A percentile compares a stretch with the other conserved stretches of the same genome.
Conservation (phyloP, 73 alveolate genomes). For the Tetrahymena thermophila region DNA sequence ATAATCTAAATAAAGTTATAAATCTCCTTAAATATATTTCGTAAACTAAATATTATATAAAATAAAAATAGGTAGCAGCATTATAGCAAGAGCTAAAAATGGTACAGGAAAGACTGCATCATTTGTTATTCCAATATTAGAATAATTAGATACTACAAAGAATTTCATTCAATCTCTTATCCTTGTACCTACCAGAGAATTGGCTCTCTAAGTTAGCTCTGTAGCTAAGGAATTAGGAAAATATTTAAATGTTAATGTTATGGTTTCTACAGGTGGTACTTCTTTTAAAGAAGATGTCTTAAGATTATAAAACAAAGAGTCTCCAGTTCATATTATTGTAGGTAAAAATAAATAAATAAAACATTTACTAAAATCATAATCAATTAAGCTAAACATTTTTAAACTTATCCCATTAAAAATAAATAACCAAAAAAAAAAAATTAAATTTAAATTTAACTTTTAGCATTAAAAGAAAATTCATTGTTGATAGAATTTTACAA, state of each 20-base stretch:
- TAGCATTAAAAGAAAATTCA: background rate
- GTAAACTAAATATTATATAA: no score
- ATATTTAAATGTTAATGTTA: slow-evolving; percentile 83
- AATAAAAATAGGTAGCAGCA: slow-evolving; percentile 43
- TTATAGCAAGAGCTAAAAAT: slow-evolving; percentile 93
- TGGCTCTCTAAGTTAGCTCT: slow-evolving; percentile 85
- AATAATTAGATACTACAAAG: slow-evolving; percentile 62
- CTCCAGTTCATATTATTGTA: slow-evolving; percentile 81
- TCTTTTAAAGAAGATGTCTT: slow-evolving; percentile 89
- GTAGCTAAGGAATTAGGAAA: slow-evolving; percentile 81
- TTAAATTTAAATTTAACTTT: no score
- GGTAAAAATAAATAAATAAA: slow-evolving; percentile 32
- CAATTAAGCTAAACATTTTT: no score
- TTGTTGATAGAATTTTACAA: no score
- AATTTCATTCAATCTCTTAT: slow-evolving; percentile 69
- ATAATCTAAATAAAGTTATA: background rate
- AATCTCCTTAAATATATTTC: no score
- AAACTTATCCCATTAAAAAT: no score
- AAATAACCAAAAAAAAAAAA: background rate
- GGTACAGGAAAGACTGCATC: slow-evolving; percentile 98
- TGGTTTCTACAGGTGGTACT: slow-evolving; percentile 99
- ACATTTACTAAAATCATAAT: no score
- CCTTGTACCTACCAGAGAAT: slow-evolving; percentile 93
- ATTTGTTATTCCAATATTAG: slow-evolving; percentile 79
- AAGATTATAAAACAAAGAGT: slow-evolving; percentile 52